Percentiles rank a stretch among this genome's conserved stretches.
Conservation (phyloP, 2,329 filamentous ascomycete species). For the Chalaropsis ovoidea region DNA sequence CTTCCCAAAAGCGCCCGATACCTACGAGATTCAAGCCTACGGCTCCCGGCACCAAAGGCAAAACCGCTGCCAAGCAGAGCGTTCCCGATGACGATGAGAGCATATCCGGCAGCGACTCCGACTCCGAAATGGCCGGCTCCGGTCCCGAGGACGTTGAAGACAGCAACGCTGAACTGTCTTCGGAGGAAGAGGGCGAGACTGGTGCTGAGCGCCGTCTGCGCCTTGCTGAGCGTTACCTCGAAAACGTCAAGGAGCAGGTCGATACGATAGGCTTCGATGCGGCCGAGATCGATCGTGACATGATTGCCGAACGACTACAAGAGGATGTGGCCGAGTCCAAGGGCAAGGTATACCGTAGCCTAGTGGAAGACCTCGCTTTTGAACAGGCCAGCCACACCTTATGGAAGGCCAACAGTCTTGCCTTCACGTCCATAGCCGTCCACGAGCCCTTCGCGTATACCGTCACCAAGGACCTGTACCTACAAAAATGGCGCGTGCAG, state of each 20-base stretch:
- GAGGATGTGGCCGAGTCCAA: constrained; percentile 90
- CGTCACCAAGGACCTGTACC: constrained; percentile 68
- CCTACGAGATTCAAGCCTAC: constrained; percentile 19
- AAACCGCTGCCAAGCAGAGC: constrained; percentile 14
- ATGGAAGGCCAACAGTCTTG: constrained; percentile 68
- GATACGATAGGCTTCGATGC: constrained; percentile 77
- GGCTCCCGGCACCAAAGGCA: constrained; percentile 4
- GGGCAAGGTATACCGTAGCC: constrained; percentile 73
- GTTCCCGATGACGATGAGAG: constrained; percentile 51
- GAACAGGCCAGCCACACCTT: constrained; percentile 55
- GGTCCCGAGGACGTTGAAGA: constrained; percentile 39
- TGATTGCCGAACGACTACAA: constrained; percentile 80
- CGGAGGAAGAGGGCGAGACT: constrained; percentile 74
- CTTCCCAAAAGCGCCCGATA: constrained; percentile 26
- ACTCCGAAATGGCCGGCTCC: constrained; percentile 41
- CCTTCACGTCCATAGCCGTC: constrained; percentile 69
- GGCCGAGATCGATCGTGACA: constrained; percentile 80
- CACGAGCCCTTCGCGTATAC: constrained; percentile 78
- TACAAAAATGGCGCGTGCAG: constrained; percentile 85
- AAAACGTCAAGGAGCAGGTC: constrained; percentile 76
- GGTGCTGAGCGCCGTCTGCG: constrained; percentile 77
- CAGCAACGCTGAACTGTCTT: constrained; percentile 39
- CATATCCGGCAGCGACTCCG: constrained; percentile 76
- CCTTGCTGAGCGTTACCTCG: constrained; percentile 83
- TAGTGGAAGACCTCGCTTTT: constrained; percentile 66